Percentiles rank a stretch among this genome's conserved stretches.
phyloP scores from a whole-genome alignment of 768 basidiomycete genomes.

The Tephrocybe sp. region DNA sequence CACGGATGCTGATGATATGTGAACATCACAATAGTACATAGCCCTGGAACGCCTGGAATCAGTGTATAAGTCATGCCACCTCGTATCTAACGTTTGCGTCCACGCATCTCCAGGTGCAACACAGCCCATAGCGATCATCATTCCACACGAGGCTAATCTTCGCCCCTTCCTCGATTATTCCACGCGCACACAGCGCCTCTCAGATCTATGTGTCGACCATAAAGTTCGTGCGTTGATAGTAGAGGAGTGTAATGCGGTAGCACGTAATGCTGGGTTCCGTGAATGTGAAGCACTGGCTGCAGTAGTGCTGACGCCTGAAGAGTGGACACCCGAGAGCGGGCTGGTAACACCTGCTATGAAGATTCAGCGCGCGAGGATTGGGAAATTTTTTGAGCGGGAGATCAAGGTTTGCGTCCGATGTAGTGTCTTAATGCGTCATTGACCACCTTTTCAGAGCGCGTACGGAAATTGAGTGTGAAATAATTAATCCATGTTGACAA shows the following conservation, averaged over 20 bases:
- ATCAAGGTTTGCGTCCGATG: slow-evolving; percentile 69
- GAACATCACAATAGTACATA: slow-evolving; percentile 60
- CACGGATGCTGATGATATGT: no score
- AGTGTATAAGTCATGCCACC: slow-evolving; percentile 81
- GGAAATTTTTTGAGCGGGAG: slow-evolving; percentile 59
- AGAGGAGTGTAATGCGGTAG: slow-evolving; percentile 71
- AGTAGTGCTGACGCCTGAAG: slow-evolving; percentile 75
- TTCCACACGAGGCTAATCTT: slow-evolving; percentile 76
- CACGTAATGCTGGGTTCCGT: slow-evolving; percentile 83
- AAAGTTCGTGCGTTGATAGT: slow-evolving; percentile 60
- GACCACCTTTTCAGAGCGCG: no score
- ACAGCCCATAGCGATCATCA: slow-evolving; percentile 82
- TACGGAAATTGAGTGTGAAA: no score
- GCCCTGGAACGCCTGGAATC: slow-evolving; percentile 89
- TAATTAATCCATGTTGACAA: no score
- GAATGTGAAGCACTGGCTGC: slow-evolving; percentile 72
- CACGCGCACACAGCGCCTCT: slow-evolving; percentile 24
- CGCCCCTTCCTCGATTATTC: slow-evolving; percentile 28
- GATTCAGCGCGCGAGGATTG: slow-evolving; percentile 75
- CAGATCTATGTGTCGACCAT: slow-evolving; percentile 54
- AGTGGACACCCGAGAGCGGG: slow-evolving; percentile 90
- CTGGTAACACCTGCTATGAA: slow-evolving; percentile 92
- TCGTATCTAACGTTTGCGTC: slow-evolving; percentile 80
- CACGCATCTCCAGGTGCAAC: slow-evolving; percentile 72
- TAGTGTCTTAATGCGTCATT: no score